Evolutionary conservation across 2,329 filamentous ascomycete genomes (phyloP).

Genomic region (Xylaria sp.): DNA sequence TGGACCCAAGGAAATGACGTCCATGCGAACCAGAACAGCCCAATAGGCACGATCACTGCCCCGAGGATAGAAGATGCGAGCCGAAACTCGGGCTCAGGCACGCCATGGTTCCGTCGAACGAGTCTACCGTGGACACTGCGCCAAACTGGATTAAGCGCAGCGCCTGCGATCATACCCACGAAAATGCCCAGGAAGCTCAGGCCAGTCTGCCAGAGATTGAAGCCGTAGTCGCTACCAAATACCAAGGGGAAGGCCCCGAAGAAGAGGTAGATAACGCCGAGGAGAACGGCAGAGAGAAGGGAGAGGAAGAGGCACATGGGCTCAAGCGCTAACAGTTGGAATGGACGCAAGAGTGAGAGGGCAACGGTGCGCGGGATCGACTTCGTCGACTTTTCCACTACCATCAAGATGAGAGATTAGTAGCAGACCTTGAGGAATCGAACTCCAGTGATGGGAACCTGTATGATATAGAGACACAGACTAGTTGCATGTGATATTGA

Average conservation of each 20-base stretch:
- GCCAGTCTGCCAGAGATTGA: conserved; percentile 81
- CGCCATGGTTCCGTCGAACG: conserved; percentile 56
- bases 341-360: conserved; percentile 68
- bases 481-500: not conserved
- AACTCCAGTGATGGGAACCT: too few species aligned
- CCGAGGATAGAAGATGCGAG: conserved; percentile 77
- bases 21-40: conserved; percentile 90
- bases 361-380: conserved; percentile 68
- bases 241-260: conserved; percentile 87
- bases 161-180: conserved; percentile 69
- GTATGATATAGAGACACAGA: not conserved
- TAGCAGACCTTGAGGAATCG: too few species aligned
- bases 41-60: conserved; percentile 77
- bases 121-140: conserved; percentile 63
- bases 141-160: conserved; percentile 71
- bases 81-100: conserved; percentile 84
- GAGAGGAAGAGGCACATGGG: conserved; percentile 87
- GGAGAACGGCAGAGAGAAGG: conserved; percentile 80
- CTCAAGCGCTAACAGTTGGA: conserved; percentile 79
- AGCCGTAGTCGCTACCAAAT: conserved; percentile 74
- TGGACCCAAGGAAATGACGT: conserved; percentile 76
- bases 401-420: not conserved
- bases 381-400: conserved; percentile 69
- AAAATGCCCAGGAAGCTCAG: conserved; percentile 76
- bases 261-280: conserved; percentile 88